Evolutionary conservation across 2,329 filamentous ascomycete genomes (phyloP).

Genomic region (Karstenula rhodostoma): DNA sequence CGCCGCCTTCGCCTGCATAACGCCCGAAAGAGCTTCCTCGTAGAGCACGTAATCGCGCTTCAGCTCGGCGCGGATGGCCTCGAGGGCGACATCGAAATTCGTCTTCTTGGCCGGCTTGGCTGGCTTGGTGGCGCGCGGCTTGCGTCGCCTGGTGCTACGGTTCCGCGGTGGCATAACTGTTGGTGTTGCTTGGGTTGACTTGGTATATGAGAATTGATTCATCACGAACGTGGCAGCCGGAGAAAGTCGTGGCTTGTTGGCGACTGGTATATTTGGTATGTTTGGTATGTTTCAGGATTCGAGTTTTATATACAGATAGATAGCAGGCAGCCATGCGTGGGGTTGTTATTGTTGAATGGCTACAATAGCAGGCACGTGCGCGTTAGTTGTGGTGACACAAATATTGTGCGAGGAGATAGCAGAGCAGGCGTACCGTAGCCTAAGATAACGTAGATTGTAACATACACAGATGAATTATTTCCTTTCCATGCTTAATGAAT

Average conservation of each 20-base stretch:
- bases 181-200: neutral
- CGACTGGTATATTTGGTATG: no score
- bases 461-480: no score
- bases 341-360: neutral
- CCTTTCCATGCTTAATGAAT: no score
- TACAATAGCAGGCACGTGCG: neutral
- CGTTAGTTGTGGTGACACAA: neutral
- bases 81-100: conserved; percentile 4
- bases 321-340: neutral
- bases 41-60: conserved; percentile 5
- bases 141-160: no score
- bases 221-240: neutral
- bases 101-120: neutral
- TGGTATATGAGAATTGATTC: neutral
- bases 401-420: neutral
- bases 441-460: no score
- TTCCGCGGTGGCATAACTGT: neutral
- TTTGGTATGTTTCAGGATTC: neutral
- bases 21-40: neutral
- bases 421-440: neutral
- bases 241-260: neutral
- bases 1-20: neutral
- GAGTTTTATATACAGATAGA: neutral
- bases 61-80: neutral
- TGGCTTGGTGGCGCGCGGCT: neutral